Evolutionary conservation across 2,329 filamentous ascomycete species (phyloP), one percentile per base, ranked within the genome.

Genomic region (Drechslerella stenobrocha): DNA sequence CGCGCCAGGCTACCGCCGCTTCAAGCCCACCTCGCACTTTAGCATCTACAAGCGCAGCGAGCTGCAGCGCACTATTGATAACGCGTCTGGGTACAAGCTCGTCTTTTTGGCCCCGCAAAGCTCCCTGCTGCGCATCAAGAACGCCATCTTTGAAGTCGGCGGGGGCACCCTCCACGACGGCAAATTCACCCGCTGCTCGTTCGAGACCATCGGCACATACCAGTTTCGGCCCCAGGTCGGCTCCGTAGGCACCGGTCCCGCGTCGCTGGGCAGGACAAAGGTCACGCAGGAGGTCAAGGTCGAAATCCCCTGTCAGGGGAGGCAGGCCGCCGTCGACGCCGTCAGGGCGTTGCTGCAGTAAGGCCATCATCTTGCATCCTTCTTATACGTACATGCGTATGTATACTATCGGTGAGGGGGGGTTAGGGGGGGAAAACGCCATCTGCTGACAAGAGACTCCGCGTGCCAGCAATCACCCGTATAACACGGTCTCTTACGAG

Each of bases 11-110:
- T 67, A 48, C 50, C 55, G 63, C 3, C 55, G 51, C 13, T 67
- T 67, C 55, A 53, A 56, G 24, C 42, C 55, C 23, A 11, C 28
- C 1, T 28, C 34, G 6, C 30, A 32, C 4, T 67, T 67, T 28
- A 60, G 55, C 26, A 60, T 67, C 32, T 67, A 60, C 45, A 67
- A 67, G 18, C 18, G 55, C 24, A 56, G 44, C 1, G 63, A 67
- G 24, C 50, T 67, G 11, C 63, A 67, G 48, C 35, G 50, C 7
- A 51, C 63, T 0, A 26, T 67, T n/a, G 55, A 67, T 3, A 53
- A 67, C 44, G 28, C n/a, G 1, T 20, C 45, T 2, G 50, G 50
- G 35, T 67, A 67, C 20, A 60, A 60, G 20, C 42, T 67, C 4
- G 48, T 67, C 2, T 67, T 67, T 28, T 67, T 37, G 20, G 50